phyloP scores from a whole-genome alignment of 768 basidiomycete species.

The Terana coerulea region DNA sequence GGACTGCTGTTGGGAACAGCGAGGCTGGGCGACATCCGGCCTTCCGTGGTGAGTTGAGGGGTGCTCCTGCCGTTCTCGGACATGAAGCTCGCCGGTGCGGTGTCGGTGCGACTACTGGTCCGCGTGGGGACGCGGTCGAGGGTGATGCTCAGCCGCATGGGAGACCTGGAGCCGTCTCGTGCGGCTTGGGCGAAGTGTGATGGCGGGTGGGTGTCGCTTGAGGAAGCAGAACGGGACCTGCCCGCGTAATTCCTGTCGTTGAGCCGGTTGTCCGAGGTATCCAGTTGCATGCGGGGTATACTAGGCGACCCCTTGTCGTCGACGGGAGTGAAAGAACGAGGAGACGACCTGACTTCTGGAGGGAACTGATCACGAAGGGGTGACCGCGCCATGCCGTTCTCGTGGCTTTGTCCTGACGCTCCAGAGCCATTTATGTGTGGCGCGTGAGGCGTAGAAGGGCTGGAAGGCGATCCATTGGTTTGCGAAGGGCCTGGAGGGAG shows the following conservation, averaged over 20 bases:
- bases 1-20: constrained; percentile 13
- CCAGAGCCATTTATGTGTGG: constrained; percentile 22
- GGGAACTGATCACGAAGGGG: constrained; percentile 31
- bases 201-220: constrained; percentile 16
- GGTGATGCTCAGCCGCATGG: constrained; percentile 23
- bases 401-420: constrained; percentile 25
- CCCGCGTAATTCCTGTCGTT: constrained; percentile 5
- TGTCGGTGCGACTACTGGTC: constrained; percentile 26
- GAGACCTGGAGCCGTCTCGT: constrained; percentile 18
- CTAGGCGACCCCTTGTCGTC: neutral
- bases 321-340: constrained; percentile 4
- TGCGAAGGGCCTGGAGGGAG: constrained; percentile 25
- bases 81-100: constrained; percentile 9
- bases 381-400: constrained; percentile 28
- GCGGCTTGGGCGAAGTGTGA: neutral
- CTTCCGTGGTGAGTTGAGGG: constrained; percentile 15
- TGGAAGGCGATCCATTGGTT: constrained; percentile 29
- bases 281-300: constrained; percentile 7
- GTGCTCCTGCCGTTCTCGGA: constrained; percentile 11
- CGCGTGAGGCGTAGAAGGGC: constrained; percentile 16
- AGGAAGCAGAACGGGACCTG: constrained; percentile 23
- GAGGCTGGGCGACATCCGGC: constrained; percentile 10
- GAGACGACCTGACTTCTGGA: constrained; percentile 13
- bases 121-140: constrained; percentile 34
- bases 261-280: neutral